Evolutionary conservation across 805 yeast species (phyloP).

Genomic region (Myxozyma geophila): DNA sequence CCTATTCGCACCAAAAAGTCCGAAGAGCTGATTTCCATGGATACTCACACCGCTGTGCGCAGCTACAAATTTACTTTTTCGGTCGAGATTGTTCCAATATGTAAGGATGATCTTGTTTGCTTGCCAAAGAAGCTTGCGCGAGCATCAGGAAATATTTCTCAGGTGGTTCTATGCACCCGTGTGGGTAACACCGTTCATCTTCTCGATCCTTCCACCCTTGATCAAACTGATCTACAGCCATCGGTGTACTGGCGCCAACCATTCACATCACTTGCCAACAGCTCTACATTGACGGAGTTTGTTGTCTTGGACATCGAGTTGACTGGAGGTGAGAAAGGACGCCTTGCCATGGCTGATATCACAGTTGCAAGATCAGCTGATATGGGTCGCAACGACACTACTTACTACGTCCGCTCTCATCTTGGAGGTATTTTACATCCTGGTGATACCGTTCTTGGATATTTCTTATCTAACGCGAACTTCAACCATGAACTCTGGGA

Average conservation of each 20-base stretch:
- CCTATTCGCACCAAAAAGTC: slow-evolving; percentile 84
- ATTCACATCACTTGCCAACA: slow-evolving; percentile 73
- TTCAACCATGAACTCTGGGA: slow-evolving; percentile 90
- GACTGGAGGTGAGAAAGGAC: slow-evolving; percentile 77
- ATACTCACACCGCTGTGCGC: slow-evolving; percentile 87
- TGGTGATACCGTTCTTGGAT: slow-evolving; percentile 94
- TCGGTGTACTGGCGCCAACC: slow-evolving; percentile 80
- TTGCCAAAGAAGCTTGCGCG: slow-evolving; percentile 86
- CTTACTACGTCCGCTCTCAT: slow-evolving; percentile 85
- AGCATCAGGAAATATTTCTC: slow-evolving; percentile 78
- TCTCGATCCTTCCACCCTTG: slow-evolving; percentile 80
- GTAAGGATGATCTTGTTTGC: slow-evolving; percentile 94
- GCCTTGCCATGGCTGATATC: slow-evolving; percentile 81
- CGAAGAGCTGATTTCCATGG: slow-evolving; percentile 88
- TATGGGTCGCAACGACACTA: slow-evolving; percentile 81
- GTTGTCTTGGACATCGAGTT: slow-evolving; percentile 94
- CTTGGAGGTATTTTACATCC: slow-evolving; percentile 94
- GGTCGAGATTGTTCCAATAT: slow-evolving; percentile 92
- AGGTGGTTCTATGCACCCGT: slow-evolving; percentile 82
- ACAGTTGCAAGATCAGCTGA: slow-evolving; percentile 90
- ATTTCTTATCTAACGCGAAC: slow-evolving; percentile 80
- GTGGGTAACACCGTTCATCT: slow-evolving; percentile 83
- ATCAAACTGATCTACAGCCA: slow-evolving; percentile 74
- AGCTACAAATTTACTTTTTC: slow-evolving; percentile 90
- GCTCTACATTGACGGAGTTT: slow-evolving; percentile 71